phyloP scores from a whole-genome alignment of 2,329 filamentous ascomycete species.

The Thielaviopsis euricoi region DNA sequence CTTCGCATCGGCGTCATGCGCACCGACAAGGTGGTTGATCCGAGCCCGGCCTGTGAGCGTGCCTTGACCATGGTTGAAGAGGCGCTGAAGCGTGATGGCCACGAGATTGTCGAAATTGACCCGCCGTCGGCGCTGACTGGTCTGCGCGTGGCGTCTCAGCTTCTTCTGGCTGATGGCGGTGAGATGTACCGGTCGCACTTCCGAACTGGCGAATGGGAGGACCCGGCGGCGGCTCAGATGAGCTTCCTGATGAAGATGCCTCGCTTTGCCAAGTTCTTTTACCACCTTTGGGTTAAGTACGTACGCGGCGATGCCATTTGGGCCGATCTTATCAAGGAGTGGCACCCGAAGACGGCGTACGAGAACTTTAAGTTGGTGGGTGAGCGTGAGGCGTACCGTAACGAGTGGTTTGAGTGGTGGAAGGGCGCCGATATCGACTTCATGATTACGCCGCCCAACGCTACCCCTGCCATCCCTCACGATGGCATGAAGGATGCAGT shows the following conservation, averaged over 20 bases:
- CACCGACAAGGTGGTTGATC: conserved; percentile 70
- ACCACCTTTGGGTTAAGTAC: conserved; percentile 82
- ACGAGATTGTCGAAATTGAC: conserved; percentile 49
- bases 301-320: conserved; percentile 58
- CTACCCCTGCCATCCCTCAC: conserved; percentile 77
- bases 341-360: conserved; percentile 54
- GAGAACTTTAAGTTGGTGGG: conserved; percentile 73
- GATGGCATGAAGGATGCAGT: conserved; percentile 73
- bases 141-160: conserved; percentile 57
- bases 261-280: conserved; percentile 60
- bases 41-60: conserved; percentile 66
- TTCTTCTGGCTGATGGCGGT: conserved; percentile 75
- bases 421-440: conserved; percentile 56
- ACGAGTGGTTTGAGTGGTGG: conserved; percentile 76
- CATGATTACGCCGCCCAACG: conserved; percentile 71
- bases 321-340: conserved; percentile 60
- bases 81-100: conserved; percentile 54
- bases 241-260: conserved; percentile 57
- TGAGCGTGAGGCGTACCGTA: conserved; percentile 61
- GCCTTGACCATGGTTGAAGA: conserved; percentile 55
- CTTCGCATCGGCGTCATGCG: conserved; percentile 62
- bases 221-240: conserved; percentile 62
- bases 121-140: conserved; percentile 60
- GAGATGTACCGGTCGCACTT: conserved; percentile 64
- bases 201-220: conserved; percentile 61